Percentiles rank a stretch among this genome's conserved stretches.
Conservation (phyloP, 345 rosid species). For the Linum usitatissimum region DNA sequence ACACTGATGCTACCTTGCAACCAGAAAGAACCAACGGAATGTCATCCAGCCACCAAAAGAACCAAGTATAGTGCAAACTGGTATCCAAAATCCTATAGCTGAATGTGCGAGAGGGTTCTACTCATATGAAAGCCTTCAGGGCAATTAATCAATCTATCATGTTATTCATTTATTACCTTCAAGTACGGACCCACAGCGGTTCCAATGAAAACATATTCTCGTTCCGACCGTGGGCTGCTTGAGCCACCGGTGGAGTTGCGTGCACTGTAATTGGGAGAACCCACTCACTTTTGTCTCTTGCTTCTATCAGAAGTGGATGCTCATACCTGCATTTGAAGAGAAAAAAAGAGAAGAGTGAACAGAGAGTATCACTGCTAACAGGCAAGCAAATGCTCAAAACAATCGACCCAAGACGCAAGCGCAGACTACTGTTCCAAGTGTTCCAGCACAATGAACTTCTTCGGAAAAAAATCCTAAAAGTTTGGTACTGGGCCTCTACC, state of each 20-base stretch:
- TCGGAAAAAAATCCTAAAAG: neutral
- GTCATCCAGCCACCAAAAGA: too few relatives aligned
- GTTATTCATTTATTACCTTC: slow-evolving; percentile 22
- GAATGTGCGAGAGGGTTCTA: neutral
- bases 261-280: slow-evolving; percentile 85
- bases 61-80: neutral
- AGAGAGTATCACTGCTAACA: too few relatives aligned
- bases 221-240: slow-evolving; percentile 37
- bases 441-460: too few relatives aligned
- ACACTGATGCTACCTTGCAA: too few relatives aligned
- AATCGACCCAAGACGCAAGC: too few relatives aligned
- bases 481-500: too few relatives aligned
- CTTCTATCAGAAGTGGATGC: slow-evolving; percentile 76
- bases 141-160: too few relatives aligned
- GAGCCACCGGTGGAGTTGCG: slow-evolving; percentile 64
- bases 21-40: too few relatives aligned
- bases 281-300: slow-evolving; percentile 86
- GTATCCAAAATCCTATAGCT: neutral
- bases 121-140: too few relatives aligned
- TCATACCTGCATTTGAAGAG: slow-evolving; percentile 51
- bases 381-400: too few relatives aligned
- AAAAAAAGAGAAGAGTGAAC: neutral
- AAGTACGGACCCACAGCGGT: slow-evolving; percentile 58
- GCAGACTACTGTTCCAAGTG: too few relatives aligned
- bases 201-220: slow-evolving; percentile 57